Conservation (phyloP, 2,329 filamentous ascomycete genomes). For the Verticillium tricorpus region DNA sequence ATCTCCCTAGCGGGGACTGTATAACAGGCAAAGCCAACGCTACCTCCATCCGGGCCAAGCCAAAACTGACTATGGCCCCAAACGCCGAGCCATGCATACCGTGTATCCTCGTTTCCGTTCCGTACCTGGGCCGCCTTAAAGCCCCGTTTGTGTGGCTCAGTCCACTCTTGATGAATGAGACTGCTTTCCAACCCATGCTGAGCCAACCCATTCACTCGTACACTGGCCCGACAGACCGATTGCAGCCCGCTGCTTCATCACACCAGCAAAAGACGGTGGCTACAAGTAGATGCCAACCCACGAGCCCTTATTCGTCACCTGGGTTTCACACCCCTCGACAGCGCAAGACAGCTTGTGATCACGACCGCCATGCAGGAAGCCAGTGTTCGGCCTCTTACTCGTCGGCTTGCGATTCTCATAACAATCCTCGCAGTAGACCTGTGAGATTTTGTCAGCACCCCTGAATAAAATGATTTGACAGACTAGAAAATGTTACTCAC, state of each 20-base stretch:
- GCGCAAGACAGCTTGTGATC: constrained; percentile 42
- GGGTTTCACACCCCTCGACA: constrained; percentile 51
- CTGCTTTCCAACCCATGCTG: background rate
- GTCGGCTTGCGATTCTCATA: constrained; percentile 49
- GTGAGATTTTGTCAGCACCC: constrained; percentile 2
- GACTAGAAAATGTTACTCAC: constrained; percentile 44
- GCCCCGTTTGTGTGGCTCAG: background rate
- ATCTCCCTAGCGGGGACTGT: background rate
- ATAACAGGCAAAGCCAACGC: background rate
- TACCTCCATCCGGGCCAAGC: background rate
- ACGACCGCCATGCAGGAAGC: constrained; percentile 8
- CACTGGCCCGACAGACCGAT: background rate
- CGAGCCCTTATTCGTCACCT: constrained; percentile 47
- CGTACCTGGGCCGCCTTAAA: background rate
- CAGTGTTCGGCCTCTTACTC: constrained; percentile 20
- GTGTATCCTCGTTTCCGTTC: constrained; percentile 6
- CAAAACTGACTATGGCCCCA: background rate
- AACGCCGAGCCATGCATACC: constrained; percentile 13
- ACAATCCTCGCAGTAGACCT: constrained; percentile 62
- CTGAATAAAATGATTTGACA: background rate
- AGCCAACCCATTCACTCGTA: background rate
- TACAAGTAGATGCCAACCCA: constrained; percentile 60
- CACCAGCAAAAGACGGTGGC: constrained; percentile 27
- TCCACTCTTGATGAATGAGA: constrained; percentile 28
- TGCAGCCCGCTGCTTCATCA: background rate